Percentiles rank a stretch among this genome's conserved stretches.
Conservation (phyloP, 2,329 filamentous ascomycete genomes). For the Aspergillus ustus region DNA sequence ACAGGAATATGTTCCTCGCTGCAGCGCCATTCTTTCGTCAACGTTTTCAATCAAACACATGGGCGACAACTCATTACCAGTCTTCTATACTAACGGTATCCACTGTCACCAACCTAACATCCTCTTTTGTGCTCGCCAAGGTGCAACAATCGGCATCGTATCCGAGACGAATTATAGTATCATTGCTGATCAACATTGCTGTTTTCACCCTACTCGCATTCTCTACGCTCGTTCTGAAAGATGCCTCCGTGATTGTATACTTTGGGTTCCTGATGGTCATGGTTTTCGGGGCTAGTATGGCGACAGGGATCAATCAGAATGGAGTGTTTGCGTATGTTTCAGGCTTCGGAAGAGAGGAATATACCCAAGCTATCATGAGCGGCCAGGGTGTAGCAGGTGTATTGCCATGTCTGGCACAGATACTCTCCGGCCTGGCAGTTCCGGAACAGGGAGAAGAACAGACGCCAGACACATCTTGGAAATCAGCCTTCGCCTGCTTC, state of each 20-base stretch:
- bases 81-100: constrained; percentile 86
- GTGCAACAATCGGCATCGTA: constrained; percentile 85
- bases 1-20: constrained; percentile 97
- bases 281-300: constrained; percentile 78
- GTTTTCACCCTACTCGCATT: constrained; percentile 78
- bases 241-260: constrained; percentile 67
- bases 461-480: constrained; percentile 56
- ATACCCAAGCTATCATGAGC: constrained; percentile 95
- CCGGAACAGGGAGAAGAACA: constrained; percentile 48
- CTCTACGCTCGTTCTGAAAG: constrained; percentile 73
- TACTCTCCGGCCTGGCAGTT: constrained; percentile 76
- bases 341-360: constrained; percentile 82
- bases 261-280: constrained; percentile 81
- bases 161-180: constrained; percentile 78
- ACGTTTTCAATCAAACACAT: constrained; percentile 73
- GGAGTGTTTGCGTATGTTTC: constrained; percentile 90
- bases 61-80: constrained; percentile 82
- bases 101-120: constrained; percentile 77
- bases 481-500: constrained; percentile 88
- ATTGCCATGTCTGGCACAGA: constrained; percentile 83
- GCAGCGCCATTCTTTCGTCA: constrained; percentile 90
- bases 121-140: constrained; percentile 77
- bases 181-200: constrained; percentile 75
- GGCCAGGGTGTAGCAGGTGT: constrained; percentile 93
- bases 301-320: constrained; percentile 87